Evolutionary conservation across 2,329 filamentous ascomycete species (phyloP).

Genomic region (Ophiobolus disseminans): DNA sequence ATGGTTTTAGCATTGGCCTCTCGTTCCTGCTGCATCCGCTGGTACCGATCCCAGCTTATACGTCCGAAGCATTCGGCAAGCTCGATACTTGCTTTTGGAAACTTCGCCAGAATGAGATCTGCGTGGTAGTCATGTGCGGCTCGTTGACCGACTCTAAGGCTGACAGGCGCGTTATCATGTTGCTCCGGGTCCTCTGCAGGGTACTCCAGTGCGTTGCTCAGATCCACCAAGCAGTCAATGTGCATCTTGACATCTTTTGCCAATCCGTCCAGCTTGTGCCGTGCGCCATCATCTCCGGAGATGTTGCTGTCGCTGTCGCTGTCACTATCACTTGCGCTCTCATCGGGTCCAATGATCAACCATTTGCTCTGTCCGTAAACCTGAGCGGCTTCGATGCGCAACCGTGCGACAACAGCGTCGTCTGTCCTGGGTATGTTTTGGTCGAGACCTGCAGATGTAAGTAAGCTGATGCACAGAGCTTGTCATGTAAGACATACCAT

Average conservation of each 20-base stretch:
- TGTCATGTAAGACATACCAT: conserved; percentile 7
- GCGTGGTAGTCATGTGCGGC: conserved; percentile 27
- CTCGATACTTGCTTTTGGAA: conserved; percentile 11
- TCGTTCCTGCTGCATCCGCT: conserved; percentile 24
- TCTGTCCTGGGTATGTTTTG: neutral
- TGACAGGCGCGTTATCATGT: conserved; percentile 9
- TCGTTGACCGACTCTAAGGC: conserved; percentile 11
- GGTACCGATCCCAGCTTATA: conserved; percentile 29
- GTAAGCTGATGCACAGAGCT: neutral
- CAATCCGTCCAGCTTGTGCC: neutral
- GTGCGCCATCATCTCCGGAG: neutral
- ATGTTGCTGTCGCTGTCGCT: conserved; percentile 16
- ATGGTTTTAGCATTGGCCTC: conserved; percentile 3
- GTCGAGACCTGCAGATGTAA: conserved; percentile 11
- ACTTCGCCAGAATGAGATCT: conserved; percentile 22
- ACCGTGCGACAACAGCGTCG: neutral
- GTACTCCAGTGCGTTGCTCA: conserved; percentile 20
- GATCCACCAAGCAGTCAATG: conserved; percentile 22
- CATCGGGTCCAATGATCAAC: conserved; percentile 7
- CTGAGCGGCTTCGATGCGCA: conserved; percentile 7
- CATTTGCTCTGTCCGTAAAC: conserved; percentile 18
- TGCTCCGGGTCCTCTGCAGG: conserved; percentile 23
- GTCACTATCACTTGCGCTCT: neutral
- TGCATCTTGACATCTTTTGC: conserved; percentile 18
- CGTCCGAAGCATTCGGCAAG: conserved; percentile 23